Base-by-base conservation (phyloP, 2,329 filamentous ascomycete genomes). In the Ramularia collo-cygni region DNA sequence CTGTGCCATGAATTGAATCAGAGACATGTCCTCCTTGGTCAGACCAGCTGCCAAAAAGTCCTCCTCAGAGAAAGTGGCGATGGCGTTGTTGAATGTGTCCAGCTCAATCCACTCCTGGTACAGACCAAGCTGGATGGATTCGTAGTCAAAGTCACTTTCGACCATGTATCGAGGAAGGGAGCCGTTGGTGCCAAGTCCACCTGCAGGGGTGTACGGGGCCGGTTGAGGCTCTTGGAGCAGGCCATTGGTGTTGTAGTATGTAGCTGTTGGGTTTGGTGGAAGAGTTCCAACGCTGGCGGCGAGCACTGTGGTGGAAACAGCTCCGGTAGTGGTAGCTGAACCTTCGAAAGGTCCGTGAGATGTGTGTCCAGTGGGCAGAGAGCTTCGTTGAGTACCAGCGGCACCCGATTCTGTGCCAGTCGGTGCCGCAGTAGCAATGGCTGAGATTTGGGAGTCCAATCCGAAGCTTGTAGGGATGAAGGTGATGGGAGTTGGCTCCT, bases 51-150 rank as follows among this genome's bases (percentile, higher is more conserved):
- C 75, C 5, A 76, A 67, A 50, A 89, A 92, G 12, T 92, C 82
- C 21, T 76, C 69, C 0, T 70, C 75, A 1, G 76, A 77, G 63
- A 85, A 92, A 0, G 69, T 75, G 0, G 75, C 77, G 3, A 92
- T 71, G 10, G 82, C 85, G 57, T 83, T 79, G 61, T 85, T 79
- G 72, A 92, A 92, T 10, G 87, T 71, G 57, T 92, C 86, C 1
- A 92, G 71, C 64, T 92, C 85, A 38, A 90, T 87, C 75, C 78
- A 92, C 63, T 92, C 85, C 54, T 88, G 82, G 58, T 90, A 89
- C 0, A 90, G 68, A 9, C 75, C 83, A 9, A 92, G 69, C 0
- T 79, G 74, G 19, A 92, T 71, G 0, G 83, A 88, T 59, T 90
- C 74, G 58, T 82, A 92, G 61, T 92, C 86, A 56, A 88, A 92